Evolutionary conservation across 768 basidiomycete species (phyloP), one percentile per base, ranked within the genome.

Genomic region (Suillus clintonianus): DNA sequence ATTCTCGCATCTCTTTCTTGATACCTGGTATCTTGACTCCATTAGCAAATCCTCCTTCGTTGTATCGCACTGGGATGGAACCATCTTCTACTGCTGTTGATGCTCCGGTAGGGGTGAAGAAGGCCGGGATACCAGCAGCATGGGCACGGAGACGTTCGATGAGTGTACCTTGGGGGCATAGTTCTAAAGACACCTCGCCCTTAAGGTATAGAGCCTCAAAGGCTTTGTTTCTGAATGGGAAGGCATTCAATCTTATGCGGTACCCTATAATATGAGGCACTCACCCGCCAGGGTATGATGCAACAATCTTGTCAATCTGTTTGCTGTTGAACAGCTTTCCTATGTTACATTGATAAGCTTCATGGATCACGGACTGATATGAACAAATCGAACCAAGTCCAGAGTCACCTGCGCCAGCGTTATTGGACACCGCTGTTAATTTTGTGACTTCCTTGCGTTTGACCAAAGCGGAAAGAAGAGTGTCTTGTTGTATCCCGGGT

Each of bases 101-200:
- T 8, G 92, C 92, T 17, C 95, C 95, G 0, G 94, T 95, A 13
- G 94, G 95, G 5, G 93, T 97, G 77, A 82, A 96, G 81, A 97
- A 95, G n/a, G 90, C 94, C 15, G 95, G 94, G 64, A 95, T 94
- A 59, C 95, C 95, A 11, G 93, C 91, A 8, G 93, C 94, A 63
- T 93, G 91, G 10, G 95, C 91, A 42, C 94, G 89, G 64, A 95
- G 82, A 63, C 94, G 89, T 71, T 95, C 95, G 19, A 90, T 88
- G 50, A 97, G 86, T 14, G 93, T 95, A 11, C 94, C 95, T 77
- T 97, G 95, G 3, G 95, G 95, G 36, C 93, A 92, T 27, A 97
- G 88, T 69, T 97, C 95, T 42, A 96, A 79, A 10, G 90, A 88
- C 63, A 97, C 89, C 66, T 89, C 77, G 60, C 95, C 95, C 14